A percentile compares a stretch with the other conserved stretches of the same genome.
These are phyloP conservation scores for Carex kokanica DNA, from an alignment of 176 grass and related monocot genomes.

Conservation along the genomic window DNA sequence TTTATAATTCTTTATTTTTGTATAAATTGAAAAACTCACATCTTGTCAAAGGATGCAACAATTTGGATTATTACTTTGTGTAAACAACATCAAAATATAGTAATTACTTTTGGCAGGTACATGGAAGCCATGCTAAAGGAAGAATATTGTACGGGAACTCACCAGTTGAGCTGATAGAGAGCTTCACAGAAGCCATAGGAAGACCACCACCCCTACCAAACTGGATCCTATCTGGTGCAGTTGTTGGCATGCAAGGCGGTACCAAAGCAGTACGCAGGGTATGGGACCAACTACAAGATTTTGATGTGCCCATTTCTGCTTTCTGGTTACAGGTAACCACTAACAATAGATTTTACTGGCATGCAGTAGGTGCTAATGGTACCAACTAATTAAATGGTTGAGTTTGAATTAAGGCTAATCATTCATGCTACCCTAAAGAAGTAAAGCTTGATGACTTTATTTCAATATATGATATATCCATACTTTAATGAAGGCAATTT, in stretches of 20 bases:
- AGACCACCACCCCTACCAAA: conserved; percentile 71
- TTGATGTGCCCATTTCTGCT: conserved; percentile 69
- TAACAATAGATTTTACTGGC: background rate
- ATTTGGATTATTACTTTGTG: background rate
- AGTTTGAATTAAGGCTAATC: background rate
- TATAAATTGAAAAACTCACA: background rate
- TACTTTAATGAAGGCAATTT: background rate
- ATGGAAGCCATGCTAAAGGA: conserved; percentile 51
- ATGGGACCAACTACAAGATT: conserved; percentile 61
- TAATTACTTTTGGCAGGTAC: conserved; percentile 35
- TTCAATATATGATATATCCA: background rate
- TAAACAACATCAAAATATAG: background rate
- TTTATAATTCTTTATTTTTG: background rate
- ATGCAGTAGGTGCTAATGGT: background rate
- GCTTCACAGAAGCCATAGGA: conserved; percentile 64
- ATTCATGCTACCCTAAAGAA: background rate
- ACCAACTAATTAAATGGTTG: background rate
- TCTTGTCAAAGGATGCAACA: background rate
- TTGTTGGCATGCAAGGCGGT: conserved; percentile 90
- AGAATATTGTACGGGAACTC: conserved; percentile 62
- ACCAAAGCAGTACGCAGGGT: conserved; percentile 55
- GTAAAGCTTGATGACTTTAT: background rate
- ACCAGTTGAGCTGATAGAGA: conserved; percentile 56
- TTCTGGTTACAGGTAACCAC: conserved; percentile 83
- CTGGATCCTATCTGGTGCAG: conserved; percentile 79